phyloP scores from a whole-genome alignment of 192 early-diverging fungal genomes.

The Backusella morwellensis region DNA sequence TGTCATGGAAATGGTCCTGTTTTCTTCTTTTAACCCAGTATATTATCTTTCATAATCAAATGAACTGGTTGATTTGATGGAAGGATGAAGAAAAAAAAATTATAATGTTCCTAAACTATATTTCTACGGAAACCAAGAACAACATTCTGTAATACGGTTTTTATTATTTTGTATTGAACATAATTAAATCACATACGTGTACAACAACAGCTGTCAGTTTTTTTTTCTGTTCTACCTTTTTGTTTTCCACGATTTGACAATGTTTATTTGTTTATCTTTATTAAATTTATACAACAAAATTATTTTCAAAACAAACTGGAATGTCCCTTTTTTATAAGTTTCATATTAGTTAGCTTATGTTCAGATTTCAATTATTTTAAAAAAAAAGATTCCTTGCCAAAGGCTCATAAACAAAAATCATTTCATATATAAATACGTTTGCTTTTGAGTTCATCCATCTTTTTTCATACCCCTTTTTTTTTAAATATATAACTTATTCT shows the following conservation, averaged over 20 bases:
- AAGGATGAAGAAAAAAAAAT: not conserved
- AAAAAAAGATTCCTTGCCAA: not conserved
- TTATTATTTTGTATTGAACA: not conserved
- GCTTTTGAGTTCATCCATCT: not conserved
- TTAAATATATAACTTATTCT: not conserved
- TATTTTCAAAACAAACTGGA: slow-evolving; percentile 8
- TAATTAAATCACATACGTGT: not conserved
- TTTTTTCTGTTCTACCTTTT: not conserved
- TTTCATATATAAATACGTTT: not conserved
- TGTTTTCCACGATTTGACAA: not conserved
- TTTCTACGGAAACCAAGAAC: not conserved
- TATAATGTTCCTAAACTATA: not conserved
- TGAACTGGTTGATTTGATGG: not conserved
- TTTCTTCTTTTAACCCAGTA: not conserved
- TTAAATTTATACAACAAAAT: not conserved
- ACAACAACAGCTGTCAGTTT: not conserved
- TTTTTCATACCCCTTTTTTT: not conserved
- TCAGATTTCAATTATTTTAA: not conserved
- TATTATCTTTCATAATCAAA: not conserved
- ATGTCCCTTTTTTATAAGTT: not conserved
- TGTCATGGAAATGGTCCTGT: not conserved
- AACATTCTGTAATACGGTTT: not conserved
- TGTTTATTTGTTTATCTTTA: not conserved
- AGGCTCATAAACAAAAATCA: not conserved
- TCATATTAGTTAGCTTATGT: not conserved